Evolutionary conservation across 192 early-diverging fungal genomes (phyloP), one percentile per base, ranked within the genome.

Genomic region (Entomortierella chlamydospora): DNA sequence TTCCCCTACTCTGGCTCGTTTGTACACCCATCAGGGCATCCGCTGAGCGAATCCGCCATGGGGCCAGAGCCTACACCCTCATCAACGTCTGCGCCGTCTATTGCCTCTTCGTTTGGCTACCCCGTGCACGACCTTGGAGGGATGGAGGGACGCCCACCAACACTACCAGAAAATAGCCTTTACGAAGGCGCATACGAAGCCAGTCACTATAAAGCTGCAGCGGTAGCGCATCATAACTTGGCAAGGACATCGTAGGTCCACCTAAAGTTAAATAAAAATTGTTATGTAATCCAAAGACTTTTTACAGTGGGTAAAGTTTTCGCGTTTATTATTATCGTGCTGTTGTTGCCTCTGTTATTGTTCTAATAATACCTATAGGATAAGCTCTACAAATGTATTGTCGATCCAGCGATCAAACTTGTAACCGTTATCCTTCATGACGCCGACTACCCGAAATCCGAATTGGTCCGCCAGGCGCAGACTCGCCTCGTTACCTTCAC

Each of bases 391-490:
- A 49, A 89, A 89, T 2, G 68, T 73, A 52, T 82, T 85, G 78
- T 87, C 84, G 41, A 87, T 66, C 70, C 82, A 87, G 13, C 83
- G 73, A 37, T 82, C 86, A 82, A 87, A 89, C 57, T 89, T 89
- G 69, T 74, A 86, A 3, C 88, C 88, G n/a, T 83, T 77, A 47
- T 89, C 82, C 33, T 64, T 70, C 73, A 89, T 81, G 0, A 71
- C 79, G 3, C 86, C 88, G 9, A 85, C 83, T 8, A 82, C 53
- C 18, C 76, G 72, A 64, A 89, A 89, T 18, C 83, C 83, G 33
- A 78, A 73, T 13, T 82, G 72, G 17, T 59, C 68, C 10, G 82
- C 82, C 4, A 89, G 62, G 13, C 58, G 23, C 10, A 85, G 39
- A 33, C 83, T 84, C 1, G 57, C 61, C 8, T 67, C 59, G 42